Evolutionary conservation across 2,329 filamentous ascomycete species (phyloP), one percentile per base, ranked within the genome.

Genomic region (Microsporum canis): DNA sequence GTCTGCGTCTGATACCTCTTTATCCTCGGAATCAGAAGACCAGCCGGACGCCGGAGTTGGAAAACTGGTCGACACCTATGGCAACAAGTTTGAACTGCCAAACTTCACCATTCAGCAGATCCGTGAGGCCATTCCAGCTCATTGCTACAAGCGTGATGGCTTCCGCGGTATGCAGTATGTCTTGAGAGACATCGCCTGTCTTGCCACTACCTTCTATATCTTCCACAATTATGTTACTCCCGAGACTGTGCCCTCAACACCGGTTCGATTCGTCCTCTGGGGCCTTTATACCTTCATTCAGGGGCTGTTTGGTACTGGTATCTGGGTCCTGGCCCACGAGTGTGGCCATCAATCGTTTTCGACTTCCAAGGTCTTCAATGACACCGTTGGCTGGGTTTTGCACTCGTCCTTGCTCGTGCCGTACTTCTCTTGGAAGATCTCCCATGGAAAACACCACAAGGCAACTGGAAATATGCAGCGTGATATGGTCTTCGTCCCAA

Each of bases 381-480:
- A 97, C 76, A 84, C 88, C 31, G 90, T 94, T 62, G 92, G 92
- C 70, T 96, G 89, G 89, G 75, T 96, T 73, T 84, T 89, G 68
- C 92, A 97, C 80, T 96, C 91, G 41, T 76, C 85, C 51, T 84
- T 96, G 43, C 81, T 96, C 61, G 92, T 99, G 57, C 94, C 94
- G 27, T 99, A 97, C 80, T 99, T 96, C 80, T 95, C 90, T 73
- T 99, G 94, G 94, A 95, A 99, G 80, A 91, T 97, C 77, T 96
- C 91, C 67, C 94, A 99, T 80, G 88, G 90, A 80, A 96, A 96
- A 85, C 94, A 99, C 81, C 94, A 99, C 88, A 97, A 97, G 84
- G 91, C 91, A 66, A 99, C 94, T 43, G 94, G 91, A 69, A 85
- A 99, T 82, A 86, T 99, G 78, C 91, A 95, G 78, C 89, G 92